Percentiles rank a stretch among this genome's conserved stretches.
phyloP scores from a whole-genome alignment of 2,329 filamentous ascomycete genomes.

The Aspergillus phoenicis region DNA sequence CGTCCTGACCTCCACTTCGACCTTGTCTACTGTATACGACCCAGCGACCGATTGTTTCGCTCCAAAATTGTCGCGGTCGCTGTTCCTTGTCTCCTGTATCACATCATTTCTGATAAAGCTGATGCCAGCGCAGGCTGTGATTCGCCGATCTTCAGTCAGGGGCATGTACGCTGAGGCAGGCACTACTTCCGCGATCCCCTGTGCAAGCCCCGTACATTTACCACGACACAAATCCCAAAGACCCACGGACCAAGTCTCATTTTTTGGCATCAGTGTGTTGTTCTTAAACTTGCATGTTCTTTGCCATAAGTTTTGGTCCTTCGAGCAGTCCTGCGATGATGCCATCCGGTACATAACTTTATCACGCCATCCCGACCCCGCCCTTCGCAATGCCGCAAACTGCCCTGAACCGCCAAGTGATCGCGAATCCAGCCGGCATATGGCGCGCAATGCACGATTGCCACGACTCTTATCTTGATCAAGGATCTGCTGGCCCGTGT shows the following conservation, averaged over 20 bases:
- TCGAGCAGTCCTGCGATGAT: background rate
- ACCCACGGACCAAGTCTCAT: background rate
- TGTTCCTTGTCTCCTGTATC: background rate
- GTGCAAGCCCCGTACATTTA: too few species aligned
- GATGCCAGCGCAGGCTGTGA: background rate
- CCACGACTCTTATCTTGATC: background rate
- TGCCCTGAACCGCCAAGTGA: background rate
- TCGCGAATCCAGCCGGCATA: background rate
- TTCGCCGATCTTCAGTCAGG: background rate
- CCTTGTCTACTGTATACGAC: too few species aligned
- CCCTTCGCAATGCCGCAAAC: slow-evolving; percentile 32
- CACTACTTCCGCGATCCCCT: too few species aligned
- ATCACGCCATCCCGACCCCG: slow-evolving; percentile 39
- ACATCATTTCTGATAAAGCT: background rate
- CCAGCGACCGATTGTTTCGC: too few species aligned
- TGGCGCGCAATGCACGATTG: background rate
- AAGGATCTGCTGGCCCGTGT: background rate
- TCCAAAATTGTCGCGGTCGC: too few species aligned
- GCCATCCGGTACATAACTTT: background rate
- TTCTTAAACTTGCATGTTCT: fast-evolving
- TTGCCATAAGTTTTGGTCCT: background rate
- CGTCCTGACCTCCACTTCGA: too few species aligned
- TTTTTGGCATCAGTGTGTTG: background rate
- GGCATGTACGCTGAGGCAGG: too few species aligned
- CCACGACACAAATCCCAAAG: too few species aligned